Evolutionary conservation across 169 alveolate genomes (phyloP).

Genomic region (Ichthyophthirius multifiliis): DNA sequence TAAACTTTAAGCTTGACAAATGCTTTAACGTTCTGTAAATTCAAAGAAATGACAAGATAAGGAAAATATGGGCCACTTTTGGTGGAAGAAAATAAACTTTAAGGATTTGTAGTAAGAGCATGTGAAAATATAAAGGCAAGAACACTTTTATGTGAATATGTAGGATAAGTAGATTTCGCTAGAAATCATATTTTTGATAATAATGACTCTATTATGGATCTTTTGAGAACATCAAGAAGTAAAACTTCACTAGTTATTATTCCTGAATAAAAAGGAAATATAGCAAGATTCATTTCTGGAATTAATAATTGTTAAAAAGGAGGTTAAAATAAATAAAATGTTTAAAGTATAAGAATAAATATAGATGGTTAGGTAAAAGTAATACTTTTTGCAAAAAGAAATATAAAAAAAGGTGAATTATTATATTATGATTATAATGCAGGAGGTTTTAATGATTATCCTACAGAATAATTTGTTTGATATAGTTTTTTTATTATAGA

Average conservation of each 20-base stretch:
- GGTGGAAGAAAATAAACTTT: constrained; percentile 55
- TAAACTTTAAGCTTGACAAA: constrained; percentile 44
- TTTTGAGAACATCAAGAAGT: constrained; percentile 54
- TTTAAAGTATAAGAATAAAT: constrained; percentile 59
- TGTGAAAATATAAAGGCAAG: constrained; percentile 50
- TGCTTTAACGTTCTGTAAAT: constrained; percentile 36
- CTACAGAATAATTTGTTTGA: constrained; percentile 64
- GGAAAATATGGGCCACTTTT: constrained; percentile 68
- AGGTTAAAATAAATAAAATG: constrained; percentile 59
- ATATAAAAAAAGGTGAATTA: constrained; percentile 63
- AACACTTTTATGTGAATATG: constrained; percentile 73
- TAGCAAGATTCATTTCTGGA: constrained; percentile 71
- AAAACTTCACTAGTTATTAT: constrained; percentile 63
- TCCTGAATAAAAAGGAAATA: constrained; percentile 65
- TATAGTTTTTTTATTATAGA: neutral
- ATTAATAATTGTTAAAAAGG: constrained; percentile 57
- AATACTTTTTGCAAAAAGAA: constrained; percentile 55
- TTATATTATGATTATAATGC: constrained; percentile 74
- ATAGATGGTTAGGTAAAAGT: constrained; percentile 70
- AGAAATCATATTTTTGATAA: constrained; percentile 59
- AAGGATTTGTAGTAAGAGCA: constrained; percentile 73
- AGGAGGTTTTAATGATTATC: constrained; percentile 64
- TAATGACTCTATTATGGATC: constrained; percentile 75
- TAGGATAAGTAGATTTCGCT: constrained; percentile 60
- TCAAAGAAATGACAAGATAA: constrained; percentile 56